Base-by-base conservation (phyloP, 106 monocot species). In the Chionographis japonica region DNA sequence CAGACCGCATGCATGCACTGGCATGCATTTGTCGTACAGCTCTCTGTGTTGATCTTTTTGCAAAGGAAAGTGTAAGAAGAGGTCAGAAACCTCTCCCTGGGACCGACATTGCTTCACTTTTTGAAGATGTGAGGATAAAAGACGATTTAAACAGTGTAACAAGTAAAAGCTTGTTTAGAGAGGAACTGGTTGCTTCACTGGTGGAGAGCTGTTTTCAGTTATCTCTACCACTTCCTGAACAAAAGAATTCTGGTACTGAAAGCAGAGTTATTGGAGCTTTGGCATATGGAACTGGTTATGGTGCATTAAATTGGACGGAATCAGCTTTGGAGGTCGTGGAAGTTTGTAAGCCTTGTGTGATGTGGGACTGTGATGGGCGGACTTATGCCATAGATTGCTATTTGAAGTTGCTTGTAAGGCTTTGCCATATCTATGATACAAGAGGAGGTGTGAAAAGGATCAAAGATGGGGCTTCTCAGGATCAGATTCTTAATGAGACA, bases 201-300 rank as follows among this genome's bases (percentile, higher is more conserved):
- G 97, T 92, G n/a, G 97, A 97, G 70, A 97, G 97, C 81, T 92
- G 97, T 69, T 97, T 97, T 60, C 97, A 97, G 80, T 65, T 97
- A 66, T 92, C 97, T 50, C 84, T 97, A 61, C 92, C 92, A n/a
- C 68, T 97, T 39, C 92, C 97, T 49, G 97, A 97, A 61, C 84
- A 86, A 70, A 92, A 87, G 52, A 80, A 78, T 68, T 92, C 97
- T 77, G 97, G 97, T 59, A 97, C 92, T 8, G 97, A 97, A 74
- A 89, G 92, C 77, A 92, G 97, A 74, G 97, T 97, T 54, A 97
- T 97, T 69, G 97, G 97, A 38, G 97, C 97, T 57, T 83, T 97
- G 65, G 97, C 97, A 61, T 97, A 97, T 73, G 97, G 97, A 75
- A 97, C 97, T 66, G 89, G 87, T 61, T 97, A 97, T 85, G 97